phyloP scores from a whole-genome alignment of 2,329 filamentous ascomycete species.

The Hymenoscyphus linearis region DNA sequence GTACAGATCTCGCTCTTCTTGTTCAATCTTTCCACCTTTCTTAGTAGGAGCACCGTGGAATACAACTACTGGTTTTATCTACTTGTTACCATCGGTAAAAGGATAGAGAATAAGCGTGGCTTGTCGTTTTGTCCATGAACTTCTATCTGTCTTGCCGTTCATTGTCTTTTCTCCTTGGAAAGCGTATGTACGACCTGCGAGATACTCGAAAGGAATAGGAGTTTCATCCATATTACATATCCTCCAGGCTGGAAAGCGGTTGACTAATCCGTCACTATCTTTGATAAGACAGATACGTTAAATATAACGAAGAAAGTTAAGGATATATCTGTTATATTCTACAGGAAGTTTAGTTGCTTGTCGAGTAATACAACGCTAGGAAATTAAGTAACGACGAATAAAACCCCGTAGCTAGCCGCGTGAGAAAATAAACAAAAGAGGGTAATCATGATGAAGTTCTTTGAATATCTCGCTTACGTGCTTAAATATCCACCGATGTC shows the following conservation, averaged over 20 bases:
- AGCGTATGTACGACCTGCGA: neutral
- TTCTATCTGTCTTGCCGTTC: neutral
- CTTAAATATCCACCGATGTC: neutral
- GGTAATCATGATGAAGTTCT: neutral
- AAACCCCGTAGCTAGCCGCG: neutral
- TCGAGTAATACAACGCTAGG: neutral
- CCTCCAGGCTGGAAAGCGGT: too few relatives aligned
- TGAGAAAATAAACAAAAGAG: neutral
- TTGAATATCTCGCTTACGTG: neutral
- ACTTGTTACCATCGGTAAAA: too few relatives aligned
- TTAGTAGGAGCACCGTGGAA: neutral
- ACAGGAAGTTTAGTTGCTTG: neutral
- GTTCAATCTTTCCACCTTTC: neutral
- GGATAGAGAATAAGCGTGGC: neutral
- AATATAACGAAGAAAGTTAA: neutral
- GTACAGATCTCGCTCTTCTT: neutral
- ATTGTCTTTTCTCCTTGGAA: neutral
- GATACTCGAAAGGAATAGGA: neutral
- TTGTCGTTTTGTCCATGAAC: neutral
- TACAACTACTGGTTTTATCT: neutral
- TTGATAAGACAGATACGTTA: neutral
- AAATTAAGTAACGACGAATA: neutral
- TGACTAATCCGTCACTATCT: neutral
- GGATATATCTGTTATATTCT: neutral
- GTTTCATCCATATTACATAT: neutral